Percentiles rank a stretch among this genome's conserved stretches.
Conservation (phyloP, 352 stramenopile species). For the Pythium folliculosum region DNA sequence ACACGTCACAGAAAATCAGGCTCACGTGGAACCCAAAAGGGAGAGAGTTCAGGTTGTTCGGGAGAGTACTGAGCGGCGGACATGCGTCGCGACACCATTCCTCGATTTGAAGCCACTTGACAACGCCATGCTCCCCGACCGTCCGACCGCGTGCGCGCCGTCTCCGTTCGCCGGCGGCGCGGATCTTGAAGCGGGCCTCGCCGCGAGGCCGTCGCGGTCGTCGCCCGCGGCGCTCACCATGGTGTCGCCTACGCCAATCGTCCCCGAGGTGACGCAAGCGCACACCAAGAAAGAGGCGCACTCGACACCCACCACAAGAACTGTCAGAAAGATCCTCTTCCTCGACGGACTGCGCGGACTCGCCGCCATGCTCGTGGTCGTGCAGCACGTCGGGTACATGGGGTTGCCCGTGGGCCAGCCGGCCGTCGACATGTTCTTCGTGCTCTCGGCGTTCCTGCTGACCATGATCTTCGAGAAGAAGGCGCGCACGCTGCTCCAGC, state of each 20-base stretch:
- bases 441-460: slow-evolving; percentile 53
- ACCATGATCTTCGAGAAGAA: slow-evolving; percentile 62
- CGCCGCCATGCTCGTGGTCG: slow-evolving; percentile 29
- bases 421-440: slow-evolving; percentile 56
- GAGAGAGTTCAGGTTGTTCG: no score
- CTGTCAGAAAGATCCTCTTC: slow-evolving; percentile 32
- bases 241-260: background rate
- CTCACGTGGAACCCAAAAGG: background rate
- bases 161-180: background rate
- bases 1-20: no score
- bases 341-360: slow-evolving; percentile 33
- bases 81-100: no score
- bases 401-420: slow-evolving; percentile 40
- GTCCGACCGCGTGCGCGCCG: no score
- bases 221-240: background rate
- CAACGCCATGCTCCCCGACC: background rate
- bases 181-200: background rate
- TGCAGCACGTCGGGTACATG: slow-evolving; percentile 34
- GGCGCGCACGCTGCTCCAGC: slow-evolving; percentile 31
- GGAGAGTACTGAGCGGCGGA: no score
- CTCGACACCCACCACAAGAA: background rate
- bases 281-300: background rate
- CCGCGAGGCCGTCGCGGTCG: background rate
- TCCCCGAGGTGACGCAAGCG: background rate
- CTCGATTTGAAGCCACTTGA: background rate